These are phyloP conservation scores for Phytophthora cryptogea DNA, from an alignment of 352 stramenopile species.

Conservation along the genomic window DNA sequence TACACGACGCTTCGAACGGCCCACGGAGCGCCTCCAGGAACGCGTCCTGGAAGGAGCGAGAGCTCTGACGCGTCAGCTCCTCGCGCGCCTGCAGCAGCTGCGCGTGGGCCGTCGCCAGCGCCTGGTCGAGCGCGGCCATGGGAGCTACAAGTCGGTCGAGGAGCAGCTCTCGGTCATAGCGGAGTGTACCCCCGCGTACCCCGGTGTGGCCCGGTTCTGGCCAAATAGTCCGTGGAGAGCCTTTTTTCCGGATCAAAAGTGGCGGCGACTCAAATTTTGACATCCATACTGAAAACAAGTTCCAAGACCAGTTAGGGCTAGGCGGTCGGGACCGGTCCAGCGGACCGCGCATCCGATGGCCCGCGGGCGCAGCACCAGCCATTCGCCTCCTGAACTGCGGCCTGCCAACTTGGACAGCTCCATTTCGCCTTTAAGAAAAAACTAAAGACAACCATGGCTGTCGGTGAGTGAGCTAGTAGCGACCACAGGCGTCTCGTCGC, in stretches of 20 bases:
- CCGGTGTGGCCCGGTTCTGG: no score
- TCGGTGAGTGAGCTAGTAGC: conserved; percentile 54
- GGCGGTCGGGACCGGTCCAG: conserved; percentile 23
- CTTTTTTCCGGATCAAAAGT: not conserved
- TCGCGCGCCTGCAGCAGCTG: conserved; percentile 31
- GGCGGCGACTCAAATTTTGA: not conserved
- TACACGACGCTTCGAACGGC: conserved; percentile 23
- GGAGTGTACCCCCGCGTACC: no score
- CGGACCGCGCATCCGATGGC: conserved; percentile 32
- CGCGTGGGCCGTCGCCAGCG: conserved; percentile 17
- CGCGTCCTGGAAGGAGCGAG: conserved; percentile 42
- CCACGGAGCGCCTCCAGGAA: conserved; percentile 42
- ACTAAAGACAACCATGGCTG: conserved; percentile 87
- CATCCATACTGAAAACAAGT: not conserved
- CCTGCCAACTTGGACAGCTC: conserved; percentile 30
- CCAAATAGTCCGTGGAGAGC: no score
- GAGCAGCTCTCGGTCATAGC: no score
- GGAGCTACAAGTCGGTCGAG: not conserved
- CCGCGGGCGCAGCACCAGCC: conserved; percentile 56
- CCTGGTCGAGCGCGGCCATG: conserved; percentile 30
- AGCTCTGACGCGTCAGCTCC: conserved; percentile 15
- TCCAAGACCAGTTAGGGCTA: conserved; percentile 20
- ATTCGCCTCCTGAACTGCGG: conserved; percentile 41
- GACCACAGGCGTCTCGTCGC: conserved; percentile 13
- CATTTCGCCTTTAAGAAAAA: conserved; percentile 92